These are phyloP conservation scores for Colletotrichum costaricense DNA, from an alignment of 2,329 filamentous ascomycete genomes.

Conservation along the genomic window DNA sequence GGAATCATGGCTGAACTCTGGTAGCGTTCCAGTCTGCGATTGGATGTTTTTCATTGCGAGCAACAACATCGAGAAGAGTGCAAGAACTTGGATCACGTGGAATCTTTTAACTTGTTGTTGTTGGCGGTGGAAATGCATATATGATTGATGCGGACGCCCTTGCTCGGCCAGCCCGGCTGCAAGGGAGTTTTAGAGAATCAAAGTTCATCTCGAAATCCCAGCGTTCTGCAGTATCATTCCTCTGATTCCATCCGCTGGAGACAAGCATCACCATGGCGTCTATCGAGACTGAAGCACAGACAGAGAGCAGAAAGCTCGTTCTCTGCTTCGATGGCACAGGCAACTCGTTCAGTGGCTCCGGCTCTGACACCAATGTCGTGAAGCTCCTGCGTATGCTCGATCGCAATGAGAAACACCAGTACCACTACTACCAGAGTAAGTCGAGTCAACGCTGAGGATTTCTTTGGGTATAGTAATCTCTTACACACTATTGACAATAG, in stretches of 20 bases:
- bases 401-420: conserved; percentile 53
- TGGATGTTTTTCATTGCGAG: background rate
- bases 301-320: conserved; percentile 50
- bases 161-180: too few relatives aligned
- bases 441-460: background rate
- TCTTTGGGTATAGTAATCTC: background rate
- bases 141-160: background rate
- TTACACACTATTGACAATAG: conserved; percentile 37
- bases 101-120: background rate
- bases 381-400: conserved; percentile 61
- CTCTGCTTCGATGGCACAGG: conserved; percentile 63
- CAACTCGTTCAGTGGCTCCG: conserved; percentile 56
- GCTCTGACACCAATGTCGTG: conserved; percentile 65
- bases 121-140: background rate
- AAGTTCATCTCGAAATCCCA: background rate
- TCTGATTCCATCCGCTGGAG: background rate
- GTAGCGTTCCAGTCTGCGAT: background rate
- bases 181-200: background rate
- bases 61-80: background rate
- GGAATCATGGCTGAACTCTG: background rate
- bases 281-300: background rate
- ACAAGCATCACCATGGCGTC: background rate
- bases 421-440: conserved; percentile 61
- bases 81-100: background rate
- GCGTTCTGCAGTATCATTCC: accelerated